Evolutionary conservation across 306 rosid genomes (phyloP), one percentile per base, ranked within the genome.

Genomic region (Prinsepia uniflora): DNA sequence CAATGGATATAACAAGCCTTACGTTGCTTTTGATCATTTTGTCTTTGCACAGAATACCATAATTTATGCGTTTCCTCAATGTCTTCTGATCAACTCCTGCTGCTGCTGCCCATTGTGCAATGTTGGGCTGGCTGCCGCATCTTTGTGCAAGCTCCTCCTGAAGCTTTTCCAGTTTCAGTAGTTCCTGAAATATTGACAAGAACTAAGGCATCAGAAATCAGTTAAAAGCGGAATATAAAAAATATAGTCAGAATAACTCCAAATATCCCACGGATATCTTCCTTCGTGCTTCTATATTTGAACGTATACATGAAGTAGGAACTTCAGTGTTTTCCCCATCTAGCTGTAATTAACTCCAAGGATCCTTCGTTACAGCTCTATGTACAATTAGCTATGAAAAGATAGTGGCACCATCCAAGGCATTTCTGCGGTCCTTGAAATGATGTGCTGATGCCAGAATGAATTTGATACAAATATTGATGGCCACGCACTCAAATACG

Each of bases 1-100:
- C 98, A 75, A 94, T 88, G 66, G 97, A 94, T 86, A 94, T 94
- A 72, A 94, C 98, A 65, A 94, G 96, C 61, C 98, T 82, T 65
- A 94, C 74, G 76, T 94, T 94, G 83, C 98, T 94, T 77, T 87
- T 94, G 75, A 94, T 84, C 98, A 94, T 94, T 79, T 80, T 90
- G 82, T 94, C 97, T 82, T 94, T 94, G 89, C 96, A 94, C 41
- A 58, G 74, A 71, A 58, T 77, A 64, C 98, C 98, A 68, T 90
- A 73, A 75, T 87, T 86, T 81, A 94, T 67, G 34, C 91, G 96
- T 79, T 56, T 83, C 78, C 96, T 89, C 74, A 90, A 82, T 60
- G 91, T 90, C 77, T 80, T 86, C 82, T 82, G 92, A 74, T 94
- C 92, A 73, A 94, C 79, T 64, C 95, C 95, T 44, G 97, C 98